Percentiles rank a stretch among this genome's conserved stretches.
phyloP scores from a whole-genome alignment of 164 flowering plant species.

The Umbellularia californica region DNA sequence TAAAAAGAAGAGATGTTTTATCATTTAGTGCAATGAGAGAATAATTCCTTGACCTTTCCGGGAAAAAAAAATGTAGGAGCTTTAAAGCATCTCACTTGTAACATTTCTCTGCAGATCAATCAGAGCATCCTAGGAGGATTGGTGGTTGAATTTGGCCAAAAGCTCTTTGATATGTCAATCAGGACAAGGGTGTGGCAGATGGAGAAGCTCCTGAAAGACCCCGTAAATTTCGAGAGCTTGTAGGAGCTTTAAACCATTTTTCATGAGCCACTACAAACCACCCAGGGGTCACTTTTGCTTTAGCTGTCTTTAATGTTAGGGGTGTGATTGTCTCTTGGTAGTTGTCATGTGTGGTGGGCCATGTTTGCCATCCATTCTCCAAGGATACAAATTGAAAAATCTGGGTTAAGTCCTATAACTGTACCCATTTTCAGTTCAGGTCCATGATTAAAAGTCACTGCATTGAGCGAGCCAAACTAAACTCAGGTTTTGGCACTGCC shows the following conservation, averaged over 20 bases:
- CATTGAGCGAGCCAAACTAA: too few species aligned
- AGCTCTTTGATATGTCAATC: slow-evolving; percentile 19
- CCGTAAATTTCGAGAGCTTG: slow-evolving; percentile 13
- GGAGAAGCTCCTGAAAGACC: slow-evolving; percentile 21
- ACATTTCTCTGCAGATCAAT: slow-evolving; percentile 13
- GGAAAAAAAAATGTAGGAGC: background rate
- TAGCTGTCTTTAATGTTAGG: background rate
- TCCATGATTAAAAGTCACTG: too few species aligned
- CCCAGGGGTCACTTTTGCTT: background rate
- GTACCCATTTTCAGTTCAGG: too few species aligned
- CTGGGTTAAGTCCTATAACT: too few species aligned
- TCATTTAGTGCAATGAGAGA: too few species aligned
- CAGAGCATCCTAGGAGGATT: slow-evolving; percentile 18
- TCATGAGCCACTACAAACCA: background rate
- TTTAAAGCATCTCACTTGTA: background rate
- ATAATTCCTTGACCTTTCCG: background rate
- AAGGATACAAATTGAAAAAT: too few species aligned
- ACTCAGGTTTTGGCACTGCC: too few species aligned
- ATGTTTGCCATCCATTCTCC: too few species aligned
- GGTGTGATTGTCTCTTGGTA: background rate
- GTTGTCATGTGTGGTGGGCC: too few species aligned
- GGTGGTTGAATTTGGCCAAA: slow-evolving; percentile 19
- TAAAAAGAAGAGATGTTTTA: too few species aligned
- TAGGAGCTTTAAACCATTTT: background rate
- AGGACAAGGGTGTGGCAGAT: slow-evolving; percentile 17